Conservation (phyloP, 148 eudicot species). For the Rhododendron simsii region DNA sequence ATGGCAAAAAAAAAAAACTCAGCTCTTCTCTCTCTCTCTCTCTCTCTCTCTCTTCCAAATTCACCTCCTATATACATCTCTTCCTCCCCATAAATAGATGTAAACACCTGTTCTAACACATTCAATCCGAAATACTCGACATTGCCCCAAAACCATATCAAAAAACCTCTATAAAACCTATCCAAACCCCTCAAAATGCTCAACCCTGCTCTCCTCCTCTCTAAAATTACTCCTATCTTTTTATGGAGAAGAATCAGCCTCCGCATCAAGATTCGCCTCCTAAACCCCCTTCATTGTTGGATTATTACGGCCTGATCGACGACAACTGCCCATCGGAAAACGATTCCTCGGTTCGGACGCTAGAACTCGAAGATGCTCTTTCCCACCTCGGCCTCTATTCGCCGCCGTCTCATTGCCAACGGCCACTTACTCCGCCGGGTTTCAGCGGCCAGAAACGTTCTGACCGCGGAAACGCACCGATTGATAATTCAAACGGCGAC, state of each 20-base stretch:
- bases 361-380: constrained; percentile 9
- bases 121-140: not conserved
- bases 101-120: not conserved
- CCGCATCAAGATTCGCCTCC: not conserved
- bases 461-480: too few relatives aligned
- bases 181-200: constrained; percentile 5
- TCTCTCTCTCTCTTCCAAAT: too few relatives aligned
- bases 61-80: not conserved
- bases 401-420: too few relatives aligned
- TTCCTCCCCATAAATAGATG: not conserved
- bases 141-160: not conserved
- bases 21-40: too few relatives aligned
- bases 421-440: too few relatives aligned
- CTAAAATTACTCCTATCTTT: not conserved
- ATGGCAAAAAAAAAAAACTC: too few relatives aligned
- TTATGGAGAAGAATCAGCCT: not conserved
- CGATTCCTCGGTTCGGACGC: not conserved
- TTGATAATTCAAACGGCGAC: too few relatives aligned
- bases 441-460: too few relatives aligned
- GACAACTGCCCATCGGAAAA: too few relatives aligned
- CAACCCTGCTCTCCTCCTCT: not conserved
- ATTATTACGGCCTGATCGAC: not conserved
- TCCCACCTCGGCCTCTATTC: not conserved
- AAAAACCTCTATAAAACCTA: not conserved
- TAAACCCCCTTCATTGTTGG: not conserved